Evolutionary conservation across 805 yeast species (phyloP).

Genomic region (Metschnikowia baotianmanensis): DNA sequence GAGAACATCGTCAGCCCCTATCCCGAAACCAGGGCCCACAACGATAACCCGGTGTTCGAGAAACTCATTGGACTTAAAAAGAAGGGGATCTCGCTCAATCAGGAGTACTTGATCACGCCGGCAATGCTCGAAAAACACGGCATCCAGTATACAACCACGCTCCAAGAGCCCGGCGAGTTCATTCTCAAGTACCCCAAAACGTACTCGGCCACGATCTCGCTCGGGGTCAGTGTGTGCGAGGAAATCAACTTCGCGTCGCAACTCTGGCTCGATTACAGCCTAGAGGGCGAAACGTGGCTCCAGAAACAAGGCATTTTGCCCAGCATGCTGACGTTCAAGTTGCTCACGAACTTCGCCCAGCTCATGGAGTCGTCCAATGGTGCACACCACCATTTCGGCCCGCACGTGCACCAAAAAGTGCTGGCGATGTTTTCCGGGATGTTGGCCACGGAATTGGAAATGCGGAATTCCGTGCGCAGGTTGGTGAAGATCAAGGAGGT

Average conservation of each 20-base stretch:
- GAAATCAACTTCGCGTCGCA: slow-evolving; percentile 54
- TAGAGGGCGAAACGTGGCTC: slow-evolving; percentile 53
- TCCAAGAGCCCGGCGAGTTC: slow-evolving; percentile 63
- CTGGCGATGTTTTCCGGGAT: slow-evolving; percentile 32
- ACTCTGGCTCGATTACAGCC: slow-evolving; percentile 52
- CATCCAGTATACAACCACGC: slow-evolving; percentile 44
- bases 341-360: slow-evolving; percentile 47
- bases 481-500: slow-evolving; percentile 29
- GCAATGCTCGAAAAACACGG: slow-evolving; percentile 45
- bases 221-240: slow-evolving; percentile 59
- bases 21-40: slow-evolving; percentile 27
- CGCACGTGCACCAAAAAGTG: slow-evolving; percentile 33
- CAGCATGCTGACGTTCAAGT: slow-evolving; percentile 47
- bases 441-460: slow-evolving; percentile 42
- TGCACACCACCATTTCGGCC: slow-evolving; percentile 29
- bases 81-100: slow-evolving; percentile 25
- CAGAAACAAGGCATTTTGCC: slow-evolving; percentile 48
- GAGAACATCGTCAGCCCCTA: slow-evolving; percentile 31
- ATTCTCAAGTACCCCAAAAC: slow-evolving; percentile 56
- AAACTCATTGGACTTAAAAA: slow-evolving; percentile 14
- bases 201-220: slow-evolving; percentile 49
- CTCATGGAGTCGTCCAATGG: slow-evolving; percentile 36
- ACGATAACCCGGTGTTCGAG: slow-evolving; percentile 25
- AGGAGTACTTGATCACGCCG: slow-evolving; percentile 52
- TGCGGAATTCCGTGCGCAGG: slow-evolving; percentile 38